phyloP scores from a whole-genome alignment of 495 filamentous ascomycete genomes.

The Daldinia childiae region DNA sequence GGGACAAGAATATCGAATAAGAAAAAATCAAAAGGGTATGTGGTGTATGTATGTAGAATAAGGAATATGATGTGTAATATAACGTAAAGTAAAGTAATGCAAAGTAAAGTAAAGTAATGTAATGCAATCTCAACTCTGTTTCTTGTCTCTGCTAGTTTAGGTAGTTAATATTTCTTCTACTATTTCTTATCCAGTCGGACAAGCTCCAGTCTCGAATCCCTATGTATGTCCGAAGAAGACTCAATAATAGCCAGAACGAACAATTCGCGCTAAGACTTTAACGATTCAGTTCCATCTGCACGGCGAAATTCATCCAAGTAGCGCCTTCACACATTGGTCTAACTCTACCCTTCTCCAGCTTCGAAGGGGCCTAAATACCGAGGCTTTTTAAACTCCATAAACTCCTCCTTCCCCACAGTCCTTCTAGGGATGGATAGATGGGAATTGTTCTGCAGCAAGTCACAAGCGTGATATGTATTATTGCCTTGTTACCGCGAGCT shows the following conservation, averaged over 20 bases:
- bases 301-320: conserved; percentile 14
- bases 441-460: not conserved
- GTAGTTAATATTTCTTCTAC: not conserved
- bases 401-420: conserved; percentile 14
- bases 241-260: conserved; percentile 7
- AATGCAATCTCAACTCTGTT: not conserved
- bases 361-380: conserved; percentile 14
- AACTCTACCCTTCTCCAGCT: conserved; percentile 15
- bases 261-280: conserved; percentile 7
- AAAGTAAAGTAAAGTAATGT: too few species aligned
- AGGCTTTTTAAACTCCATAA: conserved; percentile 10
- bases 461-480: not conserved
- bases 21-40: conserved; percentile 1
- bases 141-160: not conserved
- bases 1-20: conserved; percentile 12
- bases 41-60: not conserved
- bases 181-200: not conserved
- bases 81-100: too few species aligned
- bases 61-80: not conserved
- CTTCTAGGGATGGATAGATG: conserved; percentile 5
- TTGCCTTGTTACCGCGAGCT: not conserved
- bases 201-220: not conserved
- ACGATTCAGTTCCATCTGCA: conserved; percentile 7
- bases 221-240: conserved; percentile 10
- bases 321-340: conserved; percentile 14